Evolutionary conservation across 768 basidiomycete genomes (phyloP), one percentile per base, ranked within the genome.

Genomic region (Trametes cingulata): DNA sequence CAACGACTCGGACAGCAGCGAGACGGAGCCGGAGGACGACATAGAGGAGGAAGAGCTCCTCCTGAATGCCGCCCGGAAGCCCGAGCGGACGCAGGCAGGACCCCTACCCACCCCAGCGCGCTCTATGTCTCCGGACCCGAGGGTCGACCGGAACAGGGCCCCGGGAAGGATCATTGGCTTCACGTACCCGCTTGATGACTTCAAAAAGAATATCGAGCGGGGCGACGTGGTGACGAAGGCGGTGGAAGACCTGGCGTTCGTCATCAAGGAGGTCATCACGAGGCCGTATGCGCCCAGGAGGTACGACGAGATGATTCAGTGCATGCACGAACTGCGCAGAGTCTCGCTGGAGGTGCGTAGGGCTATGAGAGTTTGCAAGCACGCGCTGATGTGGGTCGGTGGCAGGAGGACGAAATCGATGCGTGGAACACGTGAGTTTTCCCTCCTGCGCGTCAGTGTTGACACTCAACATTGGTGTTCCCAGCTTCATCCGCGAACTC

Each of bases 151-250:
- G 15, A 83, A 82, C 27, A 80, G 83, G 14, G 84, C 82, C 15
- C 80, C 84, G 0, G 90, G 90, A 5, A 77, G 91, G 48, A 88
- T 95, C 52, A 84, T 96, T 39, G 90, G 91, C 9, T 82, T 78
- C 39, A 84, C 86, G 0, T 78, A 79, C 64, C 94, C 94, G 1
- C 76, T 95, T 52, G 76, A 77, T 46, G 94, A 96, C 72, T 97
- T 95, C 76, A 75, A 77, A 60, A 76, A 80, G 66, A 90, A 91
- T 68, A 74, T 91, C 35, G 80, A 77, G 25, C 80, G 80, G 53
- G 92, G 91, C 0, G 93, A 93, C 71, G 75, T 93, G 19, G 91
- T 95, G 39, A 84, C 82, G 14, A 93, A 95, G 73, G 93, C 92
- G 0, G 88, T 93, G 8, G 86, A 89, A 65, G 94, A 95, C 71